Base-by-base conservation (phyloP, 768 basidiomycete genomes). In the Mycena kentingensis region DNA sequence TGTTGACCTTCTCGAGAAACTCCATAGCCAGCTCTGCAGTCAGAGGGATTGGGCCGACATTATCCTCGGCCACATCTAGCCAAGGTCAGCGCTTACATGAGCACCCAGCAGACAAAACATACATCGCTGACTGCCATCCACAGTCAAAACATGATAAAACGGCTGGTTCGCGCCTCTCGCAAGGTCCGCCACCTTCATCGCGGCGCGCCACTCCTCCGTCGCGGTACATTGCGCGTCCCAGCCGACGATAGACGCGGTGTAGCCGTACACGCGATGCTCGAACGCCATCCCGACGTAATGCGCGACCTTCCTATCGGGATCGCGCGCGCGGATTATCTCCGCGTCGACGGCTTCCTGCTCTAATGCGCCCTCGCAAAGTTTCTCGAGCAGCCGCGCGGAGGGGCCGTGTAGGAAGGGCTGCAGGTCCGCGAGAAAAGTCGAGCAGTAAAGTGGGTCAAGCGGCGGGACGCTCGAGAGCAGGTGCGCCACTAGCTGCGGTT, bases 241-340 rank as follows among this genome's bases (percentile, higher is more conserved):
- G 8, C 73, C 75, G 45, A 70, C 67, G 34, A 81, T 74, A 39
- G 73, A 75, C 19, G 76, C 79, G 7, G 67, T 48, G 57, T 79
- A 78, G 5, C 63, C 65, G 46, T 73, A 73, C 41, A 56, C 65
- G 32, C 43, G 61, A 58, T 80, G 78, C 43, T 61, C 59, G 50
- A 80, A 77, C 25, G 76, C 64, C 75, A 78, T 73, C 11, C 81
- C 81, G 26, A 80, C 78, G 51, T 77, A 80, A 59, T 75, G 69
- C 57, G 69, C 65, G 11, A 80, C 64, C 25, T 39, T 50, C 2
- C 34, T 38, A 19, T 51, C 50, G 34, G 15, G 44, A 34, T 45
- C 61, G 13, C 72, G 69, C 26, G 60, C 45, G 34, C 52, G 61
- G 12, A 65, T 60, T 21, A 60, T 59, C n/a, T 55, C 31, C 11